Base-by-base conservation (phyloP, 1,284 basidiomycete species). In the Apiotrichum porosum region DNA sequence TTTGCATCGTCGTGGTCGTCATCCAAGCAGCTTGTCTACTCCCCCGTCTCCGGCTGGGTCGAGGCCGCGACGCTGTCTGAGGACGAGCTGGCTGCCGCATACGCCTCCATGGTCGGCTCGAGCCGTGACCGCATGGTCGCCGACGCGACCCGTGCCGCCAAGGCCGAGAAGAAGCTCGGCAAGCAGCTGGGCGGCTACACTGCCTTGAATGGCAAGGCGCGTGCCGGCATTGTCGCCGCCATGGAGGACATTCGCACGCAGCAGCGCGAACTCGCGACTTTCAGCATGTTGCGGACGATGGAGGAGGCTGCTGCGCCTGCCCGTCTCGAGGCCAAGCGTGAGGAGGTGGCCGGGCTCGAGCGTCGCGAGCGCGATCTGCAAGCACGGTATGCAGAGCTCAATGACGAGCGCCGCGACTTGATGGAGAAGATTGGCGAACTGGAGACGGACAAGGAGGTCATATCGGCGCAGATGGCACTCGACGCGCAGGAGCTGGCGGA, bases 111-210 rank as follows among this genome's bases (percentile, higher is more conserved):
- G 40, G 76, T 97, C 44, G 78, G 81, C 12, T 76, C 81, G 35
- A 78, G 79, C 47, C 81, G 84, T 21, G 83, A 83, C n/a, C 72
- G 75, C 37, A 90, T 99, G 84, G 75, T 82, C n/a, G 82, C 81
- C 61, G 86, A 89, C 63, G 88, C 89, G 0, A 80, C 78, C 39
- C 87, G 85, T 63, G 85, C 88, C 0, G 74, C 81, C 34, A 99
- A 97, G 75, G 72, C 80, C 5, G 95, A 98, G 77, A 97, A 94
- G 81, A 93, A 91, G 72, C 81, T 98, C 17, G 80, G 77, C 13
- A 83, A 94, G 56, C 80, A 83, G 19, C 80, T 98, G 8, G 93
- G 92, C 34, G 95, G 95, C 3, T 98, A 98, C 72, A 82, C 88
- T 64, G 80, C 81, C 32, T 82, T 94, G 14, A 84, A 84, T 35